A percentile compares a stretch with the other conserved stretches of the same genome.
These are phyloP conservation scores for Dichomitus squalens DNA, from an alignment of 1,284 basidiomycete genomes.

Conservation along the genomic window DNA sequence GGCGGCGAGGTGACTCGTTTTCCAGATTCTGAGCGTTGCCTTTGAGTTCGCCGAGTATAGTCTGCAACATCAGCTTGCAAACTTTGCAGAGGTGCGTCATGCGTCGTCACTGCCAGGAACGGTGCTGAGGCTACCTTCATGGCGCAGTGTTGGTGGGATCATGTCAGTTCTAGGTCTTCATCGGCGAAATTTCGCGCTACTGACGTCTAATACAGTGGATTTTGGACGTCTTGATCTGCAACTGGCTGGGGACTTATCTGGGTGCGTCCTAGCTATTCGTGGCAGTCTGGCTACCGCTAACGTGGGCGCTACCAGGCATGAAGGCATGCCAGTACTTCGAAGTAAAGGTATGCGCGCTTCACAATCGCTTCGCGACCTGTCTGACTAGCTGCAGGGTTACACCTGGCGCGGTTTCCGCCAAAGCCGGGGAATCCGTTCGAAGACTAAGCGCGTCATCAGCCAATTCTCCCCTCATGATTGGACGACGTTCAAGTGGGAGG, in stretches of 20 bases:
- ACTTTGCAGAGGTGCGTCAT: slow-evolving; percentile 74
- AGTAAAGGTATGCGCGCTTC: slow-evolving; percentile 61
- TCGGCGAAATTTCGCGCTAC: slow-evolving; percentile 11
- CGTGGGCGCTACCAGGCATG: slow-evolving; percentile 57
- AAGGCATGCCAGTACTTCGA: slow-evolving; percentile 84
- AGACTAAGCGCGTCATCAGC: slow-evolving; percentile 74
- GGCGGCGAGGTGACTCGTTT: slow-evolving; percentile 2
- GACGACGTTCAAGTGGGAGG: slow-evolving; percentile 86
- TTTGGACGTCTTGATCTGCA: slow-evolving; percentile 81
- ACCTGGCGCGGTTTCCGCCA: slow-evolving; percentile 83
- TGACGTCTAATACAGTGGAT: slow-evolving; percentile 61
- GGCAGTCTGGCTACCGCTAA: slow-evolving; percentile 21
- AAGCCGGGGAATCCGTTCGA: slow-evolving; percentile 72
- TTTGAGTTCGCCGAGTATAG: slow-evolving; percentile 88
- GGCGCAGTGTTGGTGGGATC: slow-evolving; percentile 84
- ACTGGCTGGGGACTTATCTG: slow-evolving; percentile 83
- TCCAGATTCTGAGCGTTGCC: slow-evolving; percentile 79
- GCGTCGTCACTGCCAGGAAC: slow-evolving; percentile 17
- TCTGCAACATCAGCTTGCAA: slow-evolving; percentile 79
- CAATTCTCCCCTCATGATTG: slow-evolving; percentile 87
- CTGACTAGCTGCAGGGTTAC: slow-evolving; percentile 57
- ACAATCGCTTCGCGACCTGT: neutral
- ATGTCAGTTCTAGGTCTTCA: slow-evolving; percentile 52
- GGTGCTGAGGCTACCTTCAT: slow-evolving; percentile 12
- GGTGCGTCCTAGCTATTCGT: slow-evolving; percentile 45